These are phyloP conservation scores for Sporothrix sp. DNA, from an alignment of 2,329 filamentous ascomycete species.

Conservation along the genomic window DNA sequence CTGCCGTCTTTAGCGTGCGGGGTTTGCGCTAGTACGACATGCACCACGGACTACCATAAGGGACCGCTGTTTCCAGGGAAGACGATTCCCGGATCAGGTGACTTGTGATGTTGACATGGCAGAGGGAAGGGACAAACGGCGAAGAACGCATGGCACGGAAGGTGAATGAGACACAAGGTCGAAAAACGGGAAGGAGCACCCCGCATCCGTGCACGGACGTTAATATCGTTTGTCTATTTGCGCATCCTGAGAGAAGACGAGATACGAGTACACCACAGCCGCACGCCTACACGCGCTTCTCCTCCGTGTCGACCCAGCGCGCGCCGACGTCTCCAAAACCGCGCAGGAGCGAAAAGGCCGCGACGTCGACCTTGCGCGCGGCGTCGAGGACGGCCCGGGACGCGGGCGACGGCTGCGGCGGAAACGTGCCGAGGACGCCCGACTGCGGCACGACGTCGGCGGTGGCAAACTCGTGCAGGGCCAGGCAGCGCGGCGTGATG, in stretches of 20 bases:
- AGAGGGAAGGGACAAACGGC: not conserved
- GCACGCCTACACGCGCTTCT: not conserved
- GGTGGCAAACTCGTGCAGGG: conserved; percentile 9
- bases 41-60: not conserved
- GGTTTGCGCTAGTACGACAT: not conserved
- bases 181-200: not conserved
- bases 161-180: not conserved
- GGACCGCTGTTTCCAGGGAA: not conserved
- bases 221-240: not conserved
- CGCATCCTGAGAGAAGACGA: no score
- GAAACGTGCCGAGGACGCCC: not conserved
- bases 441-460: not conserved
- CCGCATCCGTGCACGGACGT: no score
- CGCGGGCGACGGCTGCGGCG: not conserved
- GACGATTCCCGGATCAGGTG: conserved; percentile 5
- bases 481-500: conserved; percentile 5
- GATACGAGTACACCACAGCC: no score
- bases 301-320: conserved; percentile 9
- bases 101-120: no score
- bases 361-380: conserved; percentile 5
- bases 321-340: conserved; percentile 3
- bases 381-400: not conserved
- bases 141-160: no score
- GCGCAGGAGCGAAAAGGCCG: conserved; percentile 3
- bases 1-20: conserved; percentile 3